Base-by-base conservation (phyloP, 2,329 filamentous ascomycete genomes). In the Daldinia sp. region DNA sequence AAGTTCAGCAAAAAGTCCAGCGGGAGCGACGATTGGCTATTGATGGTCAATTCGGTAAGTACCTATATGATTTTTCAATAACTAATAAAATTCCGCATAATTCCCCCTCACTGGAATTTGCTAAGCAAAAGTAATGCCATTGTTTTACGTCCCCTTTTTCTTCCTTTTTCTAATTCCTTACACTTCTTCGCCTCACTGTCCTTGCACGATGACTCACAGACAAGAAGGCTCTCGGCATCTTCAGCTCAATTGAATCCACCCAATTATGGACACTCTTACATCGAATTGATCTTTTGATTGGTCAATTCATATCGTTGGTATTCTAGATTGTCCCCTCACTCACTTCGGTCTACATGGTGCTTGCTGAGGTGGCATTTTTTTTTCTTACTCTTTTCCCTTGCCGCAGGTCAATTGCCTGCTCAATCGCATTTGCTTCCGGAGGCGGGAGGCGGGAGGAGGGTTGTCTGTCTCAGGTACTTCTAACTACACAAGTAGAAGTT, bases 381-480 rank as follows among this genome's bases (percentile, higher is more conserved):
- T 44, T 35, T 35, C 33, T 33, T 30, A 39, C 54, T 12, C 26
- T 50, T 18, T 35, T 28, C 20, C 20, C 10, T 61, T 48, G 26
- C 28, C 26, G 28, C 33, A 58, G 50, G 20, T 62, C 65, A 59
- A 67, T 65, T 67, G 53, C 41, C 56, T 56, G 63, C 60, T 69
- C 66, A 64, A 67, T 69, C 67, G 67, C 61, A 48, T 71, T 41
- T 60, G 39, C 51, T 66, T 39, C 59, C 64, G 51, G 42, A 48
- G 39, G 39, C 28, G 28, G n/a, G 51, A 35, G 33, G 10, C 33
- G 33, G 30, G 41, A 46, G 30, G 44, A 35, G 26, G 15, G 50
- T 37, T 57, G 23, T 58, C 55, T 48, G 44, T 44, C 20, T 41
- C 33, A 54, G 42, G 55, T 60, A 42, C 48, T 54, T 64, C 9